Base-by-base conservation (phyloP, 2,329 filamentous ascomycete genomes). In the Venturia asperata region DNA sequence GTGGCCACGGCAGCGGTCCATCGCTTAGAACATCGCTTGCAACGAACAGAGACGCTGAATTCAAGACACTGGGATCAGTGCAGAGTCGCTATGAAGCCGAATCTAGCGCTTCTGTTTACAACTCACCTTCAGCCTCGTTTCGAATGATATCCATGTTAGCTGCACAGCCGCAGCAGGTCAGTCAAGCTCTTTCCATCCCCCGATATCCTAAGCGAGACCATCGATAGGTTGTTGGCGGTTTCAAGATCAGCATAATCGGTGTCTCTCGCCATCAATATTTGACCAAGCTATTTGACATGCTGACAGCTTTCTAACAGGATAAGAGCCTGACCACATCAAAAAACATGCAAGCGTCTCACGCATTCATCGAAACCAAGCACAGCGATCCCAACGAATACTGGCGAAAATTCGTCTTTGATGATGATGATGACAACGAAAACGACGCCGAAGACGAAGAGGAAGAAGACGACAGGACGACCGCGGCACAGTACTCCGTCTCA, bases 331-430 rank as follows among this genome's bases (percentile, higher is more conserved):
- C 13, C 21, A 21, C 5, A 13, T 21, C 9, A 5, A 10, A 15
- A 15, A 52, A 15, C 10, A 24, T 5, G 47, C 42, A 55, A 6
- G 24, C 13, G 7, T 60, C 15, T 39, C 11, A 27, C 19, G 13
- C 15, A 7, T 1, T 9, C 27, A 21, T 15, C 13, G 42, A 24
- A 5, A 24, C 62, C 7, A 37, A 49, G 6, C 63, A 47, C 5
- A 27, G 24, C 47, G 60, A 64, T 42, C 64, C 42, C 5, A 47
- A 65, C n/a, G 66, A 66, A 61, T 64, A 74, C 42, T 77, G 75
- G 75, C 72, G 67, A 68, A 69, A 64, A 15, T 74, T 75, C 55
- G 71, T 74, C 34, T 71, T 75, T 56, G 72, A 70, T 24, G 69
- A 68, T 49, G 42, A 65, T 6, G 49, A 52, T 64, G 5, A 45